phyloP scores from a whole-genome alignment of 257 asterid species.

The Eucommia ulmoides region DNA sequence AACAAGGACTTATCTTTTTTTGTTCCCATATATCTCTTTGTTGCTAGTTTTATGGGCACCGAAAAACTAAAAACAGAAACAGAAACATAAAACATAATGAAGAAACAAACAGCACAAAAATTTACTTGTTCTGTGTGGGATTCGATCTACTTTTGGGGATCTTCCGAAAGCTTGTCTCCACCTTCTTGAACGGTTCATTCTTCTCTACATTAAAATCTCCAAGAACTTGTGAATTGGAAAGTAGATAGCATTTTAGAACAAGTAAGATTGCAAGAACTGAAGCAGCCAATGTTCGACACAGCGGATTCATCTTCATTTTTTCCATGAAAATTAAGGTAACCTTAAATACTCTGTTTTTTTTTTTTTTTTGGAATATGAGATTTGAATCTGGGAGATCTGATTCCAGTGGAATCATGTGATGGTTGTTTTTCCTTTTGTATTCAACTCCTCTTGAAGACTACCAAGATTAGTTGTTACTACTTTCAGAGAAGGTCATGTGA shows the following conservation, averaged over 20 bases:
- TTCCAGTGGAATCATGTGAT: conserved; percentile 48
- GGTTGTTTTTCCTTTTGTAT: conserved; percentile 39
- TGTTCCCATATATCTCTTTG: too few relatives aligned
- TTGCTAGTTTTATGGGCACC: too few relatives aligned
- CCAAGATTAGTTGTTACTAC: conserved; percentile 28
- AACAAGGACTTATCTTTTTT: too few relatives aligned
- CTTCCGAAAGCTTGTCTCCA: conserved; percentile 30
- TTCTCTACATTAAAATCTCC: conserved; percentile 18
- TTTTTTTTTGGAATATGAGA: too few relatives aligned
- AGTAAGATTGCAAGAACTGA: conserved; percentile 29
- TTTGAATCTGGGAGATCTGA: conserved; percentile 50
- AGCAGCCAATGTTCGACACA: conserved; percentile 17
- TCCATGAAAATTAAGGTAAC: too few relatives aligned
- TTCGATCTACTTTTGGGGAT: conserved; percentile 54
- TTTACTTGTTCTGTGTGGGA: conserved; percentile 66
- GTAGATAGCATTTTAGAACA: conserved; percentile 22
- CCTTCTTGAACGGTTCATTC: conserved; percentile 36
- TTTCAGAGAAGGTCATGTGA: conserved; percentile 37
- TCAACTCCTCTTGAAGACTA: conserved; percentile 35
- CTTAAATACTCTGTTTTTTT: too few relatives aligned
- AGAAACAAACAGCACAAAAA: too few relatives aligned
- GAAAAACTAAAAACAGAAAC: too few relatives aligned
- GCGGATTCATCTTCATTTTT: too few relatives aligned
- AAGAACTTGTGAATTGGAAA: conserved; percentile 22
- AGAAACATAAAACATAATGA: too few relatives aligned